A percentile compares a stretch with the other conserved stretches of the same genome.
Conservation (phyloP, 441 rosid species). For the Erodium trifolium region DNA sequence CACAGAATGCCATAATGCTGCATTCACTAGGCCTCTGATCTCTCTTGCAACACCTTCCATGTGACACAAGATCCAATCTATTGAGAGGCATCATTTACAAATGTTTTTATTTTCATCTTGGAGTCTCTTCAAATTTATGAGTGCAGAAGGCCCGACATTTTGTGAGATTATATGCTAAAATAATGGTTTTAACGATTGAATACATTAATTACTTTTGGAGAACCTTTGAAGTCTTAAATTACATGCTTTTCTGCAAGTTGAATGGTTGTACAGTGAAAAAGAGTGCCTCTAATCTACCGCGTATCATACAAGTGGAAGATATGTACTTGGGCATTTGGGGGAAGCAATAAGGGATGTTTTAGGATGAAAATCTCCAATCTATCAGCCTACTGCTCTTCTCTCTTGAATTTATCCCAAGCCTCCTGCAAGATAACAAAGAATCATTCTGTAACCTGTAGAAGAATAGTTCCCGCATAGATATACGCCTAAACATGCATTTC, state of each 20-base stretch:
- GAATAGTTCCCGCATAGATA: no score
- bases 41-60: no score
- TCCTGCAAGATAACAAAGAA: conserved; percentile 38
- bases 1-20: conserved; percentile 89
- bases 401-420: conserved; percentile 81
- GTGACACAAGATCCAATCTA: conserved; percentile 17
- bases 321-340: not conserved
- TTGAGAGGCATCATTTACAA: not conserved
- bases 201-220: not conserved
- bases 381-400: conserved; percentile 50
- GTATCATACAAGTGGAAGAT: not conserved
- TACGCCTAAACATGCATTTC: no score
- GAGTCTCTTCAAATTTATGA: not conserved
- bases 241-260: not conserved
- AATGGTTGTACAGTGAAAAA: not conserved
- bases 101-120: not conserved
- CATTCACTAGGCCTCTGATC: conserved; percentile 59
- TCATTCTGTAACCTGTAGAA: no score
- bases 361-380: not conserved
- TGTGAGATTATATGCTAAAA: not conserved
- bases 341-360: not conserved
- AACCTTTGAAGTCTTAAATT: no score
- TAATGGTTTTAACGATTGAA: not conserved
- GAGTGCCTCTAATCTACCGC: not conserved
- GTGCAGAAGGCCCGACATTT: not conserved